phyloP scores from a whole-genome alignment of 306 rosid genomes.

The Quercus dentata region DNA sequence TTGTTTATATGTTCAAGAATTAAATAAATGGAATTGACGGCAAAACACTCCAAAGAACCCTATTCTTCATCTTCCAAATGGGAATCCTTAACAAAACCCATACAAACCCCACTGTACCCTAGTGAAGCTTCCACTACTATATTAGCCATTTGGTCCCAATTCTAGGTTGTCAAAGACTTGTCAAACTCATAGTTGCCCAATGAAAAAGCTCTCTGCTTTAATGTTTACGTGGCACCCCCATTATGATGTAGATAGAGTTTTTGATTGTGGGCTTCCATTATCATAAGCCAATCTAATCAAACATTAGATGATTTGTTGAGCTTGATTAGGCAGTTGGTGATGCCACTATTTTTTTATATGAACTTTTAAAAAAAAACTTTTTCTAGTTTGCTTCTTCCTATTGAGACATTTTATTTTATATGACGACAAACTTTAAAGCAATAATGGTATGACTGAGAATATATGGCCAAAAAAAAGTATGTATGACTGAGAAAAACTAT shows the following conservation, averaged over 20 bases:
- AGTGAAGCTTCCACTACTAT: conserved; percentile 46
- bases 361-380: not conserved
- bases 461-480: no score
- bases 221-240: conserved; percentile 17
- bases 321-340: conserved; percentile 22
- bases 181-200: conserved; percentile 30
- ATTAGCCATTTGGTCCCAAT: conserved; percentile 21
- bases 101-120: conserved; percentile 13
- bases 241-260: not conserved
- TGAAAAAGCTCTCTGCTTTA: conserved; percentile 17
- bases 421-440: no score
- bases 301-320: conserved; percentile 1
- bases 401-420: not conserved
- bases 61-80: conserved; percentile 21
- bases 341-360: not conserved
- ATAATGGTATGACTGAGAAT: no score
- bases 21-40: conserved; percentile 23
- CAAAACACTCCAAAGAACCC: conserved; percentile 14
- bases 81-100: conserved; percentile 20
- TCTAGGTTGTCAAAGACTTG: conserved; percentile 30
- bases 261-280: not conserved
- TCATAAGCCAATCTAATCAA: conserved; percentile 7
- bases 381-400: not conserved
- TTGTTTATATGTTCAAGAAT: conserved; percentile 8
- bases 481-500: no score